Conservation (phyloP, 768 basidiomycete genomes). For the Lentinula detonsa region DNA sequence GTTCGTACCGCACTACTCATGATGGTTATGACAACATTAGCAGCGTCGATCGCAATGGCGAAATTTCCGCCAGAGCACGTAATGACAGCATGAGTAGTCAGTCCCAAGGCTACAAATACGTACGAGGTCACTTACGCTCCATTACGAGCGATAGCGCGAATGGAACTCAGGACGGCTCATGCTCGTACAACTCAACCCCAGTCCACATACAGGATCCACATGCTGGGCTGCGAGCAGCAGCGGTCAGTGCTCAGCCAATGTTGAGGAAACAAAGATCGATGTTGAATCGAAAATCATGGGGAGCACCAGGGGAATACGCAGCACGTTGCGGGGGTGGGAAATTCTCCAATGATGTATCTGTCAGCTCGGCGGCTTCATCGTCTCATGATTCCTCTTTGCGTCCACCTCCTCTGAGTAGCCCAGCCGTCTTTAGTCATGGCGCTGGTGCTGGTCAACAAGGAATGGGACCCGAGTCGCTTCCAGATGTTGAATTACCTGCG, state of each 20-base stretch:
- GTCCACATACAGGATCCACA: not conserved
- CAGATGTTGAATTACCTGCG: not conserved
- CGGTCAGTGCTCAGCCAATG: not conserved
- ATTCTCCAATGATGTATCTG: not conserved
- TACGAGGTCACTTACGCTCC: not conserved
- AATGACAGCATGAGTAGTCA: not conserved
- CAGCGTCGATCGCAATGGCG: not conserved
- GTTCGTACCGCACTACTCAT: not conserved
- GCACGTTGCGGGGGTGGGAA: not conserved
- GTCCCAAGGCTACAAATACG: not conserved
- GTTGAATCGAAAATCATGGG: constrained; percentile 5
- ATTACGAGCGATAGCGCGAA: not conserved
- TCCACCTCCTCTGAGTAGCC: constrained; percentile 3
- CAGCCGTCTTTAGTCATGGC: not conserved
- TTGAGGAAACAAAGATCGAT: constrained; percentile 7
- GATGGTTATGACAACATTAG: not conserved
- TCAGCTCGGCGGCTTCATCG: not conserved
- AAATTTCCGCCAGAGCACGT: not conserved
- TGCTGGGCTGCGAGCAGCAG: constrained; percentile 5
- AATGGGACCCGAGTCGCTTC: not conserved
- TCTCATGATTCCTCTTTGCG: not conserved
- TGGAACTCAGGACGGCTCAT: not conserved
- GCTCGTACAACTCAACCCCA: not conserved
- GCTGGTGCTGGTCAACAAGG: not conserved
- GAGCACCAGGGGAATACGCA: constrained; percentile 1